These are phyloP conservation scores for Amphirosellinia nigrospora DNA, from an alignment of 495 filamentous ascomycete species.

Conservation along the genomic window DNA sequence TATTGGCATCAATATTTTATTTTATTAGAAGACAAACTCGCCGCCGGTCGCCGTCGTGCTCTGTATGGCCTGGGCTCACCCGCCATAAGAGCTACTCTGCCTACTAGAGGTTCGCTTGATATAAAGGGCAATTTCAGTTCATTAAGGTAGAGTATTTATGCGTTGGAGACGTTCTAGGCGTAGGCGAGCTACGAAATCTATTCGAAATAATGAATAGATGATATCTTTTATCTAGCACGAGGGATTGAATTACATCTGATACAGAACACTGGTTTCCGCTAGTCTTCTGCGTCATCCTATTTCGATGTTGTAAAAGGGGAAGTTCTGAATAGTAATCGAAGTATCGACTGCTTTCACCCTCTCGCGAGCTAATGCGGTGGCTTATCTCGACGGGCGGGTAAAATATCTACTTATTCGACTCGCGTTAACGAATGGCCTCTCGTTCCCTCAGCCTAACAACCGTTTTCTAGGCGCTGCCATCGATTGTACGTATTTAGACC, in stretches of 20 bases:
- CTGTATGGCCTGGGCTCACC: constrained; percentile 13
- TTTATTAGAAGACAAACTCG: not conserved
- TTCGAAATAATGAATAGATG: constrained; percentile 18
- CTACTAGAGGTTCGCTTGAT: constrained; percentile 25
- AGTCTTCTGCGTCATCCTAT: not conserved
- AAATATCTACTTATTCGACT: constrained; percentile 25
- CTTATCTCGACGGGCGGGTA: constrained; percentile 29
- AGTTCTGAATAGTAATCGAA: constrained; percentile 27
- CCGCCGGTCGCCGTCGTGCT: constrained; percentile 27
- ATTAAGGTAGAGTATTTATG: constrained; percentile 20
- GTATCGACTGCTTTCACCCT: constrained; percentile 28
- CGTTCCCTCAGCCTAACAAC: constrained; percentile 26
- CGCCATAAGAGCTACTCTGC: constrained; percentile 7
- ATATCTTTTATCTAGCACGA: constrained; percentile 5
- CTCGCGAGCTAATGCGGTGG: constrained; percentile 14
- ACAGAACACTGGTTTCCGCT: not conserved
- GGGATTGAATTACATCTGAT: constrained; percentile 1
- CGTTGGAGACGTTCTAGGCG: not conserved
- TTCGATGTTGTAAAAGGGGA: constrained; percentile 38
- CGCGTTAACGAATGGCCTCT: constrained; percentile 21
- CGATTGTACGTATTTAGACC: constrained; percentile 40
- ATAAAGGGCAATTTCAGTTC: constrained; percentile 26
- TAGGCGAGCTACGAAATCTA: constrained; percentile 14
- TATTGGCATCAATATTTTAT: not conserved
- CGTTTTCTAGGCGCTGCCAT: constrained; percentile 30